Evolutionary conservation across 495 filamentous ascomycete species (phyloP).

Genomic region (Penicillium tannophilum): DNA sequence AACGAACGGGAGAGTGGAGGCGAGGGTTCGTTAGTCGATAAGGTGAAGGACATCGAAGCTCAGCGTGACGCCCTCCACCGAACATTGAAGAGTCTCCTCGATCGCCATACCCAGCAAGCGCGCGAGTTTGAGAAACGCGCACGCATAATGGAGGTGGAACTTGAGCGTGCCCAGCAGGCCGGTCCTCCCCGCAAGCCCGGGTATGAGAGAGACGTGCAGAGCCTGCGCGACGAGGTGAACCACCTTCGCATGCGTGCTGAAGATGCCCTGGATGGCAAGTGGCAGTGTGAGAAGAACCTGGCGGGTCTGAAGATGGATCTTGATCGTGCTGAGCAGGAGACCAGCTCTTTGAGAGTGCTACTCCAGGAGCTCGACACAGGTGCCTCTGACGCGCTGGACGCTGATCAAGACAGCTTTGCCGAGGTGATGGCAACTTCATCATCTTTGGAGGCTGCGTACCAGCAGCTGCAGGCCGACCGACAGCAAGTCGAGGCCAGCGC

Average conservation of each 20-base stretch:
- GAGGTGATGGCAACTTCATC: slow-evolving; percentile 63
- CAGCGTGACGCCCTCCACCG: slow-evolving; percentile 91
- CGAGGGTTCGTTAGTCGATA: slow-evolving; percentile 73
- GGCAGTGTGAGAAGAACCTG: slow-evolving; percentile 92
- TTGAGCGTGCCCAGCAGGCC: slow-evolving; percentile 67
- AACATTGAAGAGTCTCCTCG: slow-evolving; percentile 82
- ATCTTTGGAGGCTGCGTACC: slow-evolving; percentile 76
- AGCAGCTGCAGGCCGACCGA: slow-evolving; percentile 78
- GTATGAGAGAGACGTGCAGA: slow-evolving; percentile 79
- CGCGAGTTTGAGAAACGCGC: slow-evolving; percentile 79
- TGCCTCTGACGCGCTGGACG: slow-evolving; percentile 52
- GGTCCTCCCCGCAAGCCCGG: slow-evolving; percentile 71
- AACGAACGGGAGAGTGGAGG: slow-evolving; percentile 66
- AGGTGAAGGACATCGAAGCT: slow-evolving; percentile 86
- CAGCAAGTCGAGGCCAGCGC: slow-evolving; percentile 67
- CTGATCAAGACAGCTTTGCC: slow-evolving; percentile 48
- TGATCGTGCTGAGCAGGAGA: slow-evolving; percentile 93
- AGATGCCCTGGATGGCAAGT: slow-evolving; percentile 95
- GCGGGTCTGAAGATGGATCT: slow-evolving; percentile 95
- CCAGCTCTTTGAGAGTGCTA: slow-evolving; percentile 72
- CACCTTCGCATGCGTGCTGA: slow-evolving; percentile 85
- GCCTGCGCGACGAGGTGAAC: slow-evolving; percentile 81
- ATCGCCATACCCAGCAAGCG: slow-evolving; percentile 80
- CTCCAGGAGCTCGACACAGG: slow-evolving; percentile 87
- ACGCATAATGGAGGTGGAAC: slow-evolving; percentile 72